A percentile compares a stretch with the other conserved stretches of the same genome.
These are phyloP conservation scores for Rutstroemia sp. DNA, from an alignment of 2,329 filamentous ascomycete species.

Conservation along the genomic window DNA sequence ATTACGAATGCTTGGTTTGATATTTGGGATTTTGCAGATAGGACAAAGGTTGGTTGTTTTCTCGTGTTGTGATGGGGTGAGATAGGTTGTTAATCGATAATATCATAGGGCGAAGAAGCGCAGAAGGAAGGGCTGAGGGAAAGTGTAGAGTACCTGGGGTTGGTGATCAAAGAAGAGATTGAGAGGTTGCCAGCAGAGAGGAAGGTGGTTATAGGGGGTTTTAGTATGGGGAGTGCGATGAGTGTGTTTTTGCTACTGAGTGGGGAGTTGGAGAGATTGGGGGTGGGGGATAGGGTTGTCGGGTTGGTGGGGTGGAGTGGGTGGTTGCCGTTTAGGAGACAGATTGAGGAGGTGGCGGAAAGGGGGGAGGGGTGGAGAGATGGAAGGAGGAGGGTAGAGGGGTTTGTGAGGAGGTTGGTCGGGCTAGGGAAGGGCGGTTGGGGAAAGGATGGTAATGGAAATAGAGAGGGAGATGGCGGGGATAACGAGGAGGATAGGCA, in stretches of 20 bases:
- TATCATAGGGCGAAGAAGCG: slow-evolving; percentile 8
- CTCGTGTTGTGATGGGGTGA: no score
- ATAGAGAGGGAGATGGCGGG: no score
- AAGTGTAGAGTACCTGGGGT: slow-evolving; percentile 10
- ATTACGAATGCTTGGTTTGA: slow-evolving; percentile 27
- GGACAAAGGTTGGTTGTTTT: slow-evolving; percentile 7
- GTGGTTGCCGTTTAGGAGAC: slow-evolving; percentile 21
- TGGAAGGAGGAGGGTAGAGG: not conserved
- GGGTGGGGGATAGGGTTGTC: slow-evolving; percentile 1
- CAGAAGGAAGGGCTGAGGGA: slow-evolving; percentile 11
- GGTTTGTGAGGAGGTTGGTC: no score
- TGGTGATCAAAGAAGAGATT: slow-evolving; percentile 11
- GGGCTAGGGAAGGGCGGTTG: no score
- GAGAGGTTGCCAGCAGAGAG: not conserved
- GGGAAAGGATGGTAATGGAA: no score
- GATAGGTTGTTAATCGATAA: no score
- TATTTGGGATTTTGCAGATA: slow-evolving; percentile 20
- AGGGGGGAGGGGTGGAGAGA: not conserved
- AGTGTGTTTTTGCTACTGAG: slow-evolving; percentile 14
- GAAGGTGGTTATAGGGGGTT: slow-evolving; percentile 14
- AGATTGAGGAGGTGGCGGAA: slow-evolving; percentile 7
- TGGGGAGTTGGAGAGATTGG: slow-evolving; percentile 11
- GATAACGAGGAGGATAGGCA: no score
- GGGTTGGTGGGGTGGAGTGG: slow-evolving; percentile 21
- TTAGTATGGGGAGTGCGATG: slow-evolving; percentile 23